Conservation (phyloP, 148 eudicot genomes). For the Camellia lanceoleosa region DNA sequence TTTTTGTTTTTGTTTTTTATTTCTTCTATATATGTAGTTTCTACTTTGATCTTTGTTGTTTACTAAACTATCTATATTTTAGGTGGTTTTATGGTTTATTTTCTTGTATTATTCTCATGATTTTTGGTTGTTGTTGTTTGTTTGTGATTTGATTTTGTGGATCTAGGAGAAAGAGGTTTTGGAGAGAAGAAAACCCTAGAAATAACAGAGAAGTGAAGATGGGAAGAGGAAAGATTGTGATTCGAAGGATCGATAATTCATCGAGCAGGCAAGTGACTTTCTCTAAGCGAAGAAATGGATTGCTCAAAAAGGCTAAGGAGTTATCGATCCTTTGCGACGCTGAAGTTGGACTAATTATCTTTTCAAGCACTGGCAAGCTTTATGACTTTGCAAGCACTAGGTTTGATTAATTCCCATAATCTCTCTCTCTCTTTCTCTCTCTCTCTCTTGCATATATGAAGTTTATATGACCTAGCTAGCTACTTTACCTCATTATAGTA, state of each 20-base stretch:
- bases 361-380: conserved; percentile 54
- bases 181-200: too few species aligned
- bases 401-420: conserved; percentile 14
- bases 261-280: conserved; percentile 62
- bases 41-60: neutral
- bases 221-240: conserved; percentile 58
- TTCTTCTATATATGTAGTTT: neutral
- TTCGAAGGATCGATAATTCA: conserved; percentile 53
- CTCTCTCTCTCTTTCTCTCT: neutral
- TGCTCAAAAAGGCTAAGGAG: conserved; percentile 61
- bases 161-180: neutral
- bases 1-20: neutral
- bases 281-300: conserved; percentile 54
- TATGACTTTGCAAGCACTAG: conserved; percentile 49
- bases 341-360: conserved; percentile 47
- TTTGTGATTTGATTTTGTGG: neutral
- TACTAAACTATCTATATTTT: neutral
- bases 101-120: neutral
- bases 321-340: conserved; percentile 58
- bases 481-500: neutral
- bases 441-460: neutral
- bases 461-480: neutral
- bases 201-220: conserved; percentile 14
- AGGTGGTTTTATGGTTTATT: neutral
- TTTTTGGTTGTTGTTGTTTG: neutral